Percentiles rank a stretch among this genome's conserved stretches.
phyloP scores from a whole-genome alignment of 1,139 yeast genomes.

The Scheffersomyces titani region DNA sequence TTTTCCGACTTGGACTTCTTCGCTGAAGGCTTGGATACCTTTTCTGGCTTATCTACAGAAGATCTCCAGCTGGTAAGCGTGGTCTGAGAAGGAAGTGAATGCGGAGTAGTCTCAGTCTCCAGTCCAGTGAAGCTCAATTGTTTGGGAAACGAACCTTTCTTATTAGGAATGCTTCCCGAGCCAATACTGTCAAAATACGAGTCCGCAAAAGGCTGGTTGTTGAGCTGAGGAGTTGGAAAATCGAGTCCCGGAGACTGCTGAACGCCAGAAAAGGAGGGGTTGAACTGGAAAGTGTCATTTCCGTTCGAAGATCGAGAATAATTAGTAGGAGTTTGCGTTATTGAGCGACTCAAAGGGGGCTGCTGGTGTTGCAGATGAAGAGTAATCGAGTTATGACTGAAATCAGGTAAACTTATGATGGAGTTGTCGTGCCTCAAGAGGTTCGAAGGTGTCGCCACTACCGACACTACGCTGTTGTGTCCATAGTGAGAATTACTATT shows the following conservation, averaged over 20 bases:
- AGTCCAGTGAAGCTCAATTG: neutral
- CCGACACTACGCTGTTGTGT: constrained; percentile 10
- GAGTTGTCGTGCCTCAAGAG: constrained; percentile 25
- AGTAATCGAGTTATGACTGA: constrained; percentile 1
- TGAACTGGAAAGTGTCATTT: constrained; percentile 8
- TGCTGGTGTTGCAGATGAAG: constrained; percentile 9
- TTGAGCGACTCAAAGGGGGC: constrained; percentile 14
- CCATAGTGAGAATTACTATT: constrained; percentile 4
- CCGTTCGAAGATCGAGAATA: constrained; percentile 8
- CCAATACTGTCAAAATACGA: neutral
- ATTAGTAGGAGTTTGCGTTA: constrained; percentile 16
- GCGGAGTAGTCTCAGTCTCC: neutral
- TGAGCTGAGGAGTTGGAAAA: neutral
- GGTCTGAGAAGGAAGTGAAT: constrained; percentile 1
- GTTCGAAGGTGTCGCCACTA: constrained; percentile 13
- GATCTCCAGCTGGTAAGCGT: neutral
- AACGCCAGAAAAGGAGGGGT: constrained; percentile 5
- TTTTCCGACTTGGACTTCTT: constrained; percentile 1
- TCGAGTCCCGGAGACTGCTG: neutral
- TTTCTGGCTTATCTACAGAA: neutral
- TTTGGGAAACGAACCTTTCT: neutral
- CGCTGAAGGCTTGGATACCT: constrained; percentile 1
- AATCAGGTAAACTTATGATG: constrained; percentile 27
- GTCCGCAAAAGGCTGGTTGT: neutral
- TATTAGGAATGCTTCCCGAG: neutral